Conservation (phyloP, 805 yeast genomes). For the Monosporozyma unispora region DNA sequence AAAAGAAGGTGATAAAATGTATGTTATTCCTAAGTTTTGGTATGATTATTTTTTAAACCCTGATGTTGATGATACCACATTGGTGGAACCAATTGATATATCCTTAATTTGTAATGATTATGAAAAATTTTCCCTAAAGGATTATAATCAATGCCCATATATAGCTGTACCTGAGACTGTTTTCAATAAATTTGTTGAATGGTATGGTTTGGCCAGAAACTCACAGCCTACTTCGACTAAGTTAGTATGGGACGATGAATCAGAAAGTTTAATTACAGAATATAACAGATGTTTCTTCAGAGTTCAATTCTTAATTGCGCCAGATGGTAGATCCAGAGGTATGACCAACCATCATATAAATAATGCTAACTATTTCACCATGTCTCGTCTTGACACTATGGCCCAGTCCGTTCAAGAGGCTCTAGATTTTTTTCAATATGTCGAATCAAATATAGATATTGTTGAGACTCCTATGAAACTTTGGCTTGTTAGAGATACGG, state of each 20-base stretch:
- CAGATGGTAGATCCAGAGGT: slow-evolving; percentile 5
- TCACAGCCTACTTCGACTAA: slow-evolving; percentile 33
- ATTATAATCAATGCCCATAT: slow-evolving; percentile 23
- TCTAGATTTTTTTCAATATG: slow-evolving; percentile 14
- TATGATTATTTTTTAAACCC: slow-evolving; percentile 33
- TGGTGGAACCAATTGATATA: slow-evolving; percentile 43
- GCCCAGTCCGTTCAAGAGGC: slow-evolving; percentile 20
- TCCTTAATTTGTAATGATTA: slow-evolving; percentile 35
- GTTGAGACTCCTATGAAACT: slow-evolving; percentile 12
- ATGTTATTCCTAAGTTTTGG: slow-evolving; percentile 41
- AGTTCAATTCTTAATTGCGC: slow-evolving; percentile 28
- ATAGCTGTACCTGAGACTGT: slow-evolving; percentile 36
- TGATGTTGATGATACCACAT: slow-evolving; percentile 19
- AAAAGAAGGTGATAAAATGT: slow-evolving; percentile 42
- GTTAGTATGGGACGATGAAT: slow-evolving; percentile 24
- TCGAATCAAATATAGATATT: slow-evolving; percentile 15
- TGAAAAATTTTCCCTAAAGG: slow-evolving; percentile 35
- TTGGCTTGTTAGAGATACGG: slow-evolving; percentile 20
- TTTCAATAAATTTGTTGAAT: slow-evolving; percentile 37
- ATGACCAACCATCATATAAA: slow-evolving; percentile 7
- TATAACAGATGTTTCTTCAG: slow-evolving; percentile 31
- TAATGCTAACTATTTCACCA: slow-evolving; percentile 23
- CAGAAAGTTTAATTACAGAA: slow-evolving; percentile 27
- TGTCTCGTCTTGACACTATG: slow-evolving; percentile 30
- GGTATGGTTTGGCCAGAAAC: slow-evolving; percentile 45